A percentile compares a stretch with the other conserved stretches of the same genome.
Conservation (phyloP, 208 protist species). For the Leishmania gerbilli region DNA sequence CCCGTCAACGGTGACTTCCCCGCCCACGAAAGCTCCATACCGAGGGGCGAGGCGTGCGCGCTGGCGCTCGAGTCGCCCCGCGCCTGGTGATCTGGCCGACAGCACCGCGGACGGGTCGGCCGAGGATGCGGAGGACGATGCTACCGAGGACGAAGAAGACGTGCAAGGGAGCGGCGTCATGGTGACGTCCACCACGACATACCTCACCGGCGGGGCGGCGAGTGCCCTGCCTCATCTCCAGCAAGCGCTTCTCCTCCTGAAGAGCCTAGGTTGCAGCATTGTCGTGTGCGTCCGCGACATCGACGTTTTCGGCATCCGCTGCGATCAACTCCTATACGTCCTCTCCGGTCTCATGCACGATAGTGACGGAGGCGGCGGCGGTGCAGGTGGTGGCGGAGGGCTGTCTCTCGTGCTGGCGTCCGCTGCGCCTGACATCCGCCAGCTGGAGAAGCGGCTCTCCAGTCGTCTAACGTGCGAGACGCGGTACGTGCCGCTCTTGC, state of each 20-base stretch:
- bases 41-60: neutral
- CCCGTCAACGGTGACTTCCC: neutral
- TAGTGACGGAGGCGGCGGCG: constrained; percentile 35
- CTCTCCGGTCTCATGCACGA: constrained; percentile 89
- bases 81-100: neutral
- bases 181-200: constrained; percentile 64
- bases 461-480: constrained; percentile 84
- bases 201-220: constrained; percentile 53
- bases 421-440: constrained; percentile 66
- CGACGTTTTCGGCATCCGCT: constrained; percentile 79
- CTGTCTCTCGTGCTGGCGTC: constrained; percentile 74
- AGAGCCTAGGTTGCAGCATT: constrained; percentile 60
- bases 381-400: constrained; percentile 30
- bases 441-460: constrained; percentile 84
- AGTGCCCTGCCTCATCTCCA: constrained; percentile 80
- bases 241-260: constrained; percentile 68
- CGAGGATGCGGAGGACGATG: constrained; percentile 8
- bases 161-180: constrained; percentile 25
- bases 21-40: neutral
- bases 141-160: constrained; percentile 27
- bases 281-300: constrained; percentile 76
- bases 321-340: constrained; percentile 85
- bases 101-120: neutral
- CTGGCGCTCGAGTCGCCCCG: neutral
- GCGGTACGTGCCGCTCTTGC: constrained; percentile 73